Evolutionary conservation across 176 grass and related monocot species (phyloP).

Genomic region (Cenchrus fungigraminus): DNA sequence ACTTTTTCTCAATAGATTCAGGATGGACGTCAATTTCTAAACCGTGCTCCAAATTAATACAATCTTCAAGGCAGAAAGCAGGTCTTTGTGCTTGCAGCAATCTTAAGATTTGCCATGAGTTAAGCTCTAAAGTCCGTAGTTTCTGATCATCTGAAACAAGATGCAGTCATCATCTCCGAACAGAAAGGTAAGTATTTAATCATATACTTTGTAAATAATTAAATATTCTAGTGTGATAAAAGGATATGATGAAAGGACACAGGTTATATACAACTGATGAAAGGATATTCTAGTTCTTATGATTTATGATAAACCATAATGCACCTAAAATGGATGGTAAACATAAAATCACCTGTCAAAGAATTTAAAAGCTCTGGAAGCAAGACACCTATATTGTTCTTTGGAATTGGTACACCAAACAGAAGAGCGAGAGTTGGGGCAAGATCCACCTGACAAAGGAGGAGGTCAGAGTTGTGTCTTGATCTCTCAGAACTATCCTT

Average conservation of each 20-base stretch:
- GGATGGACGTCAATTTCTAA: constrained; percentile 31
- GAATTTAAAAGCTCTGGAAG: constrained; percentile 74
- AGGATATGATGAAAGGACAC: constrained; percentile 1
- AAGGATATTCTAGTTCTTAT: not conserved
- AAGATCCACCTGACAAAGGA: constrained; percentile 80
- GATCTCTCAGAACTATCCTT: not conserved
- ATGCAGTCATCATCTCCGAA: constrained; percentile 13
- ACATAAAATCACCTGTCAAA: constrained; percentile 68
- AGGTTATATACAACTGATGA: not conserved
- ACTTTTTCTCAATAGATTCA: constrained; percentile 46
- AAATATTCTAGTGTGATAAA: not conserved
- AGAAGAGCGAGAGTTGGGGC: constrained; percentile 87
- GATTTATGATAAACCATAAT: not conserved
- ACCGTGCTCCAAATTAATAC: constrained; percentile 35
- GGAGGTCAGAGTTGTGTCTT: constrained; percentile 16
- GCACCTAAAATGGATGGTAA: constrained; percentile 25
- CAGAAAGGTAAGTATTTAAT: constrained; percentile 19
- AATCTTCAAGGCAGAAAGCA: constrained; percentile 67
- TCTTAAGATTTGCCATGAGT: constrained; percentile 88
- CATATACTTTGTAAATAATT: constrained; percentile 3
- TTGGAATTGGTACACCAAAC: constrained; percentile 87
- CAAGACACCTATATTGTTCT: constrained; percentile 92
- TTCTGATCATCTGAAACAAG: constrained; percentile 76
- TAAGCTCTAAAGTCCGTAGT: constrained; percentile 70
- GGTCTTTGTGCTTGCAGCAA: constrained; percentile 76